Conservation (phyloP, 2,329 filamentous ascomycete genomes). For the Paraconiothyrium brasiliense region DNA sequence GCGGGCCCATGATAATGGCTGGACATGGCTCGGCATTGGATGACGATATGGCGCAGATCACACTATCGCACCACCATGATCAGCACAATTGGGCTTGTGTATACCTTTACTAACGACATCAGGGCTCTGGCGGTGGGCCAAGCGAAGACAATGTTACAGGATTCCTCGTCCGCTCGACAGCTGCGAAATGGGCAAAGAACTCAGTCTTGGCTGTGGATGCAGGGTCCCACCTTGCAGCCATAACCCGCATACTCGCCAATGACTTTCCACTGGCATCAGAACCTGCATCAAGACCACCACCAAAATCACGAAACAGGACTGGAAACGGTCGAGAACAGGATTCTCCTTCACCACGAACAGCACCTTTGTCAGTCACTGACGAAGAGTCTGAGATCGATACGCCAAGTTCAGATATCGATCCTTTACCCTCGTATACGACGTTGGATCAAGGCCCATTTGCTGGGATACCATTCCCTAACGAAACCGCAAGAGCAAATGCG, state of each 20-base stretch:
- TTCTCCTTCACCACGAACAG: slow-evolving; percentile 38
- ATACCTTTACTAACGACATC: slow-evolving; percentile 23
- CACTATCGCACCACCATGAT: not conserved
- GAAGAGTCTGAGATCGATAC: slow-evolving; percentile 42
- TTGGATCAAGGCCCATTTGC: slow-evolving; percentile 76
- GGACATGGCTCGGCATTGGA: slow-evolving; percentile 2
- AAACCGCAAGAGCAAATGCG: slow-evolving; percentile 78
- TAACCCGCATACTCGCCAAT: slow-evolving; percentile 77
- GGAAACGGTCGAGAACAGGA: slow-evolving; percentile 26
- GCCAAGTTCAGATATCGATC: slow-evolving; percentile 36
- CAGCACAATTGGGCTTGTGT: not conserved
- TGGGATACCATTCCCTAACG: slow-evolving; percentile 75
- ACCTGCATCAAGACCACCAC: slow-evolving; percentile 21
- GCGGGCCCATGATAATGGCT: not conserved
- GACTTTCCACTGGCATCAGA: slow-evolving; percentile 58
- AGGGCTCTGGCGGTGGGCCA: slow-evolving; percentile 92
- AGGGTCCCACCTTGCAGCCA: slow-evolving; percentile 86
- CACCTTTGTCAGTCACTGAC: slow-evolving; percentile 32
- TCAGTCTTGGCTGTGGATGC: slow-evolving; percentile 94
- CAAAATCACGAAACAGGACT: slow-evolving; percentile 29
- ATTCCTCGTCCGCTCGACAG: slow-evolving; percentile 83
- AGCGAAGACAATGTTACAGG: slow-evolving; percentile 90
- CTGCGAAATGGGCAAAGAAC: slow-evolving; percentile 80
- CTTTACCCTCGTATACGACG: slow-evolving; percentile 61
- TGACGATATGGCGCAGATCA: slow-evolving; percentile 8